phyloP scores from a whole-genome alignment of 2,329 filamentous ascomycete species.

The Colletotrichum graminicola region DNA sequence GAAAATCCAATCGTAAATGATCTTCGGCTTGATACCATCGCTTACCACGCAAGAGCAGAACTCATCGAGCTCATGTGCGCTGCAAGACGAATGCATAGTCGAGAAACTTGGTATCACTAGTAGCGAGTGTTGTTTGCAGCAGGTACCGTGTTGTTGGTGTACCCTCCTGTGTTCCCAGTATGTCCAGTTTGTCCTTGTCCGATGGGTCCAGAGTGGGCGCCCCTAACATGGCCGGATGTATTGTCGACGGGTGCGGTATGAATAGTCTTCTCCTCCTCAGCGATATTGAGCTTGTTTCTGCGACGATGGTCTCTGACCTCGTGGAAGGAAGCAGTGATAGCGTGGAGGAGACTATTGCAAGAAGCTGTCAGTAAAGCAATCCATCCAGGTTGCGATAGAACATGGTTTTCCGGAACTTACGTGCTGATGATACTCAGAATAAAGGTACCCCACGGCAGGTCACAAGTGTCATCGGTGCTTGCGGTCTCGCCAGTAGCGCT shows the following conservation, averaged over 20 bases:
- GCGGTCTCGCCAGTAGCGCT: not conserved
- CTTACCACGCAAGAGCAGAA: not conserved
- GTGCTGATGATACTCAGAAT: conserved; percentile 12
- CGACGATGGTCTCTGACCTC: conserved; percentile 44
- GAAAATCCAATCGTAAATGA: not conserved
- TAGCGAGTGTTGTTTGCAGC: not conserved
- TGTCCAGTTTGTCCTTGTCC: not conserved
- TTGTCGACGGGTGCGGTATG: not conserved
- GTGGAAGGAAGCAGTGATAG: conserved; percentile 57
- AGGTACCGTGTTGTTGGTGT: not conserved
- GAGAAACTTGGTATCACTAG: not conserved
- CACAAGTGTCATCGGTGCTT: conserved; percentile 7
- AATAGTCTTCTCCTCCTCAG: conserved; percentile 12
- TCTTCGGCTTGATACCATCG: not conserved
- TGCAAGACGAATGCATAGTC: no score
- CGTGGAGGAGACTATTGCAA: conserved; percentile 54
- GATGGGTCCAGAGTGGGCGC: not conserved
- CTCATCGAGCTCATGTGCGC: no score
- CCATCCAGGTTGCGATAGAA: not conserved
- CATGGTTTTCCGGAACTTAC: not conserved
- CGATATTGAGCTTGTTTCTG: conserved; percentile 1
- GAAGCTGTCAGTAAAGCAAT: not conserved
- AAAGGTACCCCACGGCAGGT: conserved; percentile 17
- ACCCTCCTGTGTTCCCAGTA: not conserved
- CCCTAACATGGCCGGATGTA: not conserved